Evolutionary conservation across 2,329 filamentous ascomycete species (phyloP).

Genomic region (Cercospora citrullina): DNA sequence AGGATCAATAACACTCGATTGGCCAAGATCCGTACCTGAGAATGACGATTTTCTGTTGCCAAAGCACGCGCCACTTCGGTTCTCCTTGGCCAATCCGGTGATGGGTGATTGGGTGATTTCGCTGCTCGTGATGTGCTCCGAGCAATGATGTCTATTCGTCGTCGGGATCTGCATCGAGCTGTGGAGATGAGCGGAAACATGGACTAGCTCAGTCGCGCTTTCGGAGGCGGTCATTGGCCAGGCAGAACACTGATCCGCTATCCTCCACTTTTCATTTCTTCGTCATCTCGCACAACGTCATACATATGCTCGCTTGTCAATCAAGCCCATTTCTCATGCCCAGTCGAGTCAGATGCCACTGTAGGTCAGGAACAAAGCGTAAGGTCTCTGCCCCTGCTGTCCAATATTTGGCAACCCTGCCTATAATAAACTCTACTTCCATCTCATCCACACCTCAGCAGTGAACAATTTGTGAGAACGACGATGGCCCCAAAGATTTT

Average conservation of each 20-base stretch:
- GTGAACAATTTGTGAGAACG: neutral
- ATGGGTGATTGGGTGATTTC: neutral
- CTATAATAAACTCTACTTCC: conserved; percentile 18
- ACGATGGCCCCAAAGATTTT: conserved; percentile 35
- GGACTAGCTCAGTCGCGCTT: neutral
- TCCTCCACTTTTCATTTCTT: conserved; percentile 3
- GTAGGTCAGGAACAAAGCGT: neutral
- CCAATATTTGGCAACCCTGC: conserved; percentile 4
- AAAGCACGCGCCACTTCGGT: neutral
- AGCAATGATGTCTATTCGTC: neutral
- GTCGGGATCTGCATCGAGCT: neutral
- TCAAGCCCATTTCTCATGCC: neutral
- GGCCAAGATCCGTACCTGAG: neutral
- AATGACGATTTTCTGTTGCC: conserved; percentile 1
- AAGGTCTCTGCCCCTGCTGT: neutral
- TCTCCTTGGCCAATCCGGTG: neutral
- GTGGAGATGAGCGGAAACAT: neutral
- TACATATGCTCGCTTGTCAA: conserved; percentile 6
- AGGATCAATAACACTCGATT: conserved; percentile 8
- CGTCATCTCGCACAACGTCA: conserved; percentile 4
- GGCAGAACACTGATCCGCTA: conserved; percentile 4
- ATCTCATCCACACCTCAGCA: conserved; percentile 10
- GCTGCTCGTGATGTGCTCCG: neutral
- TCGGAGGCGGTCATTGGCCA: neutral
- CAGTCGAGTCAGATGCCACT: conserved; percentile 7